A percentile compares a stretch with the other conserved stretches of the same genome.
Evolutionary conservation across 768 basidiomycete genomes (phyloP).

Genomic region (Hirschioporus abietinus): DNA sequence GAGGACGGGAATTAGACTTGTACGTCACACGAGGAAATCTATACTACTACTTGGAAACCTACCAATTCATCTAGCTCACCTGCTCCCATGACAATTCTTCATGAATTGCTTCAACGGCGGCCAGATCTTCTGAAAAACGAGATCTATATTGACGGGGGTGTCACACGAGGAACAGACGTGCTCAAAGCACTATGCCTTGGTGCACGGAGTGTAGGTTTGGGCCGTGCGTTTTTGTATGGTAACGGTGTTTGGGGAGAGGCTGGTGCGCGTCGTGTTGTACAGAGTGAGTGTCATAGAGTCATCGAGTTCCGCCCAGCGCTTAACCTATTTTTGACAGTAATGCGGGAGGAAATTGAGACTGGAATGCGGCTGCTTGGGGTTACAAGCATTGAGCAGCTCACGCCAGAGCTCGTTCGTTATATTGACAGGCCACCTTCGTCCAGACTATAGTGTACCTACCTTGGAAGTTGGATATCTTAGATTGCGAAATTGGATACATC

Average conservation of each 20-base stretch:
- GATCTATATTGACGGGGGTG: slow-evolving; percentile 43
- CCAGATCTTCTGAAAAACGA: slow-evolving; percentile 36
- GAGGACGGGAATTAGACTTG: slow-evolving; percentile 42
- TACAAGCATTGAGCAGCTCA: slow-evolving; percentile 31
- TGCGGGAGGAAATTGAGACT: slow-evolving; percentile 35
- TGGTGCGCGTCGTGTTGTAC: slow-evolving; percentile 17
- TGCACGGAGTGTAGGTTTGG: slow-evolving; percentile 40
- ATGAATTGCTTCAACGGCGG: slow-evolving; percentile 35
- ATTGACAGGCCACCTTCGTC: slow-evolving; percentile 4
- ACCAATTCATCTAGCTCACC: slow-evolving; percentile 26
- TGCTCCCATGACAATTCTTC: slow-evolving; percentile 37
- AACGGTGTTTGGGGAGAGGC: slow-evolving; percentile 31
- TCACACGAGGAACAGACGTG: slow-evolving; percentile 41
- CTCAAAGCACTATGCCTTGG: slow-evolving; percentile 47
- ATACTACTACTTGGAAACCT: not conserved
- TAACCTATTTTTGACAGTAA: slow-evolving; percentile 20
- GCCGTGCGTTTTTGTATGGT: slow-evolving; percentile 38
- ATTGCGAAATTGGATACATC: not conserved
- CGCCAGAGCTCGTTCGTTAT: slow-evolving; percentile 31
- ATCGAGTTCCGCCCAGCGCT: not conserved
- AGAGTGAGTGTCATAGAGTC: slow-evolving; percentile 13
- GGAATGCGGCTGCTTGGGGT: slow-evolving; percentile 37
- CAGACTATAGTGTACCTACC: not conserved
- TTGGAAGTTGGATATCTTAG: not conserved
- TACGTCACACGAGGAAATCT: slow-evolving; percentile 21